Base-by-base conservation (phyloP, 805 yeast genomes). In the Suhomyces kilbournensis region DNA sequence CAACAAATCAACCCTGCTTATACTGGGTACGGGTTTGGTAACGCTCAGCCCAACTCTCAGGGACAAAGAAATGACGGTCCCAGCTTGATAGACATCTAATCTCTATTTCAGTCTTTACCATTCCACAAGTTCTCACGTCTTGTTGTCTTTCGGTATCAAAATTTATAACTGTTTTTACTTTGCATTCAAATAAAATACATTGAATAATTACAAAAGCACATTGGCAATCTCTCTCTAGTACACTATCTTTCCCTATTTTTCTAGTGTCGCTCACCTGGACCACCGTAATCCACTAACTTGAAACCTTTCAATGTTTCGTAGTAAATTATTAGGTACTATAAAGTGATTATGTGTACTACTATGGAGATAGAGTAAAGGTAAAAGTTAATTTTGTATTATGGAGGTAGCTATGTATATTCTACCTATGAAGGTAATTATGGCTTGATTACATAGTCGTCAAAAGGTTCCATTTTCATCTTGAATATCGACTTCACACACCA, bases 11-110 rank as follows among this genome's bases (percentile, higher is more conserved):
- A 86, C 47, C 92, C 96, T 5, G 84, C 94, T 2, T 85, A 88
- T 63, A 92, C 98, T 1, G 98, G 98, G 2, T 91, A 84, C 65
- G 98, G 98, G 0, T 92, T 92, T 70, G 97, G 97, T 47, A 92
- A 91, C 60, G 90, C 74, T 19, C 68, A 85, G 56, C 70, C 68
- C 28, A 69, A 64, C 43, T 3, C 42, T 23, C 64, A 62, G n/a
- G 60, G 62, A 34, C 64, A 64, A 53, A 63, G 65, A 49, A 60
- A 60, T 20, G 77, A 72, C 53, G 78, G 76, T 30, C 78, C 78
- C 7, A 75, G 79, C 57, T 74, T 76, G 66, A 76, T 76, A 60
- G 80, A 76, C 61, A 76, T 76, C 53, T 76, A 57, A 58, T 2
- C 23, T 19, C 15, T 9, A 17, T 17, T 7, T 35, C 40, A 9